A percentile compares a stretch with the other conserved stretches of the same genome.
phyloP scores from a whole-genome alignment of 73 alveolate genomes.

The Durusdinium trenchii region DNA sequence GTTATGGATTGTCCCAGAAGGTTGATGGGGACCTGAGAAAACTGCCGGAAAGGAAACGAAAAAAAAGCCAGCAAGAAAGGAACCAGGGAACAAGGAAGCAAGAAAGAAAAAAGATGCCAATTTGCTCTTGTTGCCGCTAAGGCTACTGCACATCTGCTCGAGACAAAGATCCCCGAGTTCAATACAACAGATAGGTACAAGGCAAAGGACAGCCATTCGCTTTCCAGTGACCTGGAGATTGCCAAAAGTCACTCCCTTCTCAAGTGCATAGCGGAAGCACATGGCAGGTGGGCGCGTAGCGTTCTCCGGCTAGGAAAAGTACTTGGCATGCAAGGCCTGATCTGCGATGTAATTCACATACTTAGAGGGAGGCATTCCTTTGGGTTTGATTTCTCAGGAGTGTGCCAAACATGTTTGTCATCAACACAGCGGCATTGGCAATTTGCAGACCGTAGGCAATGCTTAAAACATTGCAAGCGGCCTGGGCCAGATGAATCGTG shows the following conservation, averaged over 20 bases:
- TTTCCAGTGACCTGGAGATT: slow-evolving; percentile 46
- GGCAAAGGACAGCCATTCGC: slow-evolving; percentile 63
- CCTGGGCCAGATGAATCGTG: neutral
- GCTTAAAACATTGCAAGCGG: slow-evolving; percentile 86
- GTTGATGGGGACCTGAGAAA: slow-evolving; percentile 69
- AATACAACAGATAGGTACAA: slow-evolving; percentile 5
- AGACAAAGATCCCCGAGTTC: slow-evolving; percentile 50
- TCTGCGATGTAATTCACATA: no score
- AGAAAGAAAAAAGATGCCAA: no score
- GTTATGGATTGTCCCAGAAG: slow-evolving; percentile 83
- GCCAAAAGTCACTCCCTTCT: neutral
- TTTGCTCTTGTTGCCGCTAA: neutral
- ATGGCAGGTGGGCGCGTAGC: slow-evolving; percentile 9
- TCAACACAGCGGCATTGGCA: slow-evolving; percentile 85
- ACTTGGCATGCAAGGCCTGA: slow-evolving; percentile 77
- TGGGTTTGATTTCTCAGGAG: no score
- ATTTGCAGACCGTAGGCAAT: slow-evolving; percentile 86
- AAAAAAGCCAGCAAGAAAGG: neutral
- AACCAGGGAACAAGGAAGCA: no score
- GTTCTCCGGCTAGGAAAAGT: slow-evolving; percentile 82
- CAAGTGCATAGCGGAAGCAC: neutral
- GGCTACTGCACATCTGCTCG: slow-evolving; percentile 9
- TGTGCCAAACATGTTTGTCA: slow-evolving; percentile 90
- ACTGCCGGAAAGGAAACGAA: neutral
- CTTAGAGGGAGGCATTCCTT: no score